A percentile compares a stretch with the other conserved stretches of the same genome.
Evolutionary conservation across 1,284 basidiomycete genomes (phyloP).

Genomic region (Irpex sp.): DNA sequence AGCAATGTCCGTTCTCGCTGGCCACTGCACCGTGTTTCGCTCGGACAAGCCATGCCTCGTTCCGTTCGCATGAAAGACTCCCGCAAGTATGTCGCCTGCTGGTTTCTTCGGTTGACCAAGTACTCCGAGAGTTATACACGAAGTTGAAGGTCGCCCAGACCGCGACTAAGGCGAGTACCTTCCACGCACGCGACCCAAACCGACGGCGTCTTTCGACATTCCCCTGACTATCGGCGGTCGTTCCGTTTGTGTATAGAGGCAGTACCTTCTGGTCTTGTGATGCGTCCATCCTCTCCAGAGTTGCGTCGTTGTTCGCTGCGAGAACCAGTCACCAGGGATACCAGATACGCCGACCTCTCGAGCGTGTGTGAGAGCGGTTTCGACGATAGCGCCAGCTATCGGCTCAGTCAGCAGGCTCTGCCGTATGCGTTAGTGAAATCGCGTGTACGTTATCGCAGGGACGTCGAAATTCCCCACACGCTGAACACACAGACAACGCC

Average conservation of each 20-base stretch:
- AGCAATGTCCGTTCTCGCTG: conserved; percentile 81
- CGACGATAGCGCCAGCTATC: not conserved
- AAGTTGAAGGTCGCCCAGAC: not conserved
- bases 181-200: not conserved
- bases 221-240: not conserved
- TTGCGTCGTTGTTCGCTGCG: not conserved
- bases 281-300: not conserved
- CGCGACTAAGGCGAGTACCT: not conserved
- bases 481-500: not conserved
- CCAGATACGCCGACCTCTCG: not conserved
- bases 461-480: not conserved
- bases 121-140: not conserved
- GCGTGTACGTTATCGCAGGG: not conserved
- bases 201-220: not conserved
- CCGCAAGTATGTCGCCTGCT: conserved; percentile 1
- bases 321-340: not conserved
- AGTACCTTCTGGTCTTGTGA: not conserved
- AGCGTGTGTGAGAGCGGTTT: not conserved
- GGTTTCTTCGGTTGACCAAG: not conserved
- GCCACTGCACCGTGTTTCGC: conserved; percentile 84
- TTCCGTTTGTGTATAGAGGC: not conserved
- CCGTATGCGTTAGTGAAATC: too few relatives aligned
- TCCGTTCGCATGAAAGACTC: conserved; percentile 32
- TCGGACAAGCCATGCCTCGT: conserved; percentile 72
- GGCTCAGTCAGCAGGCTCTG: not conserved